Conservation (phyloP, 2,329 filamentous ascomycete species). For the Aspergillus pseudotamarii region DNA sequence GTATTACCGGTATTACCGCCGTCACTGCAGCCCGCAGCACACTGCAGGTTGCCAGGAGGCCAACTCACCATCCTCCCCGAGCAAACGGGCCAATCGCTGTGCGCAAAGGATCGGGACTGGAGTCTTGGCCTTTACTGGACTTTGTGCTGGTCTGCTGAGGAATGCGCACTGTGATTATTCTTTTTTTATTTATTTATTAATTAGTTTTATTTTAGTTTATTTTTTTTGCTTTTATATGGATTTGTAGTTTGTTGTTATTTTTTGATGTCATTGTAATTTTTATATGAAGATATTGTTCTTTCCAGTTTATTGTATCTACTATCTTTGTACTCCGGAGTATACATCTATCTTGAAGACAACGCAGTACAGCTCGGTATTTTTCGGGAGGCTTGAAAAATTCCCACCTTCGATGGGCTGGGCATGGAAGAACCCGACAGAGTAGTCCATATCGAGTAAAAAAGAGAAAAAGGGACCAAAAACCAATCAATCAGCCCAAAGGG, state of each 20-base stretch:
- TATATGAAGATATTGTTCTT: no score
- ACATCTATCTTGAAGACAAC: neutral
- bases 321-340: neutral
- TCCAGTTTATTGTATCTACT: neutral
- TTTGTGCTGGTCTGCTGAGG: neutral
- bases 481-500: slow-evolving; percentile 10
- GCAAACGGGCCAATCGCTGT: slow-evolving; percentile 3
- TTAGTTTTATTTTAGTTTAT: no score
- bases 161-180: neutral
- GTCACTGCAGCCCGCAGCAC: slow-evolving; percentile 2
- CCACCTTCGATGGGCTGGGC: neutral
- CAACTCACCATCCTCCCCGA: slow-evolving; percentile 8
- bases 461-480: slow-evolving; percentile 8
- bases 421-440: slow-evolving; percentile 1
- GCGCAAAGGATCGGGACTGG: slow-evolving; percentile 1
- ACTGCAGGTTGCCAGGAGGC: slow-evolving; percentile 2
- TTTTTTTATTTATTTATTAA: neutral
- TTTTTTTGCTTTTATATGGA: neutral
- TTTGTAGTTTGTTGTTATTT: neutral
- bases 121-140: slow-evolving; percentile 7
- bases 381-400: neutral
- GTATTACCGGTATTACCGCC: slow-evolving; percentile 8
- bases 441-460: neutral
- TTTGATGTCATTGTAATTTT: neutral
- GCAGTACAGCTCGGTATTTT: neutral